phyloP scores from a whole-genome alignment of 164 flowering plant genomes.

The Magnolia officinalis region DNA sequence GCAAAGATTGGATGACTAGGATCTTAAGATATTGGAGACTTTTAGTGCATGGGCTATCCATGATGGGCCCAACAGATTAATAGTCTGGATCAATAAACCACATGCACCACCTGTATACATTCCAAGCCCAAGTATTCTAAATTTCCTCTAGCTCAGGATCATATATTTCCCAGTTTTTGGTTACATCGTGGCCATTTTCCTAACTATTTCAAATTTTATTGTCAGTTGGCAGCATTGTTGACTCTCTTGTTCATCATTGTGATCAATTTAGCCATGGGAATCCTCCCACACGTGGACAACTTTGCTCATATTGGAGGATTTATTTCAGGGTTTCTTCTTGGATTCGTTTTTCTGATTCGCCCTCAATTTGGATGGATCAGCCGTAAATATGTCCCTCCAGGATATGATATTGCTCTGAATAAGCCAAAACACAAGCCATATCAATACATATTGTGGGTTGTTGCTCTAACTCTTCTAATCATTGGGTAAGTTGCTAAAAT shows the following conservation, averaged over 20 bases:
- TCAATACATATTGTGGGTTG: slow-evolving; percentile 66
- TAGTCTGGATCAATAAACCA: background rate
- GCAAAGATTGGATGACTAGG: background rate
- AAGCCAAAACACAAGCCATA: slow-evolving; percentile 66
- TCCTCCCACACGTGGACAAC: slow-evolving; percentile 89
- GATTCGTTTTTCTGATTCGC: slow-evolving; percentile 85
- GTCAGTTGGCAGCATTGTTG: slow-evolving; percentile 63
- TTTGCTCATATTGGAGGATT: slow-evolving; percentile 98
- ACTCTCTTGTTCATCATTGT: slow-evolving; percentile 66
- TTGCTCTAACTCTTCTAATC: slow-evolving; percentile 61
- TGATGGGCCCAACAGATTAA: background rate
- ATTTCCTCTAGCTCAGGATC: background rate
- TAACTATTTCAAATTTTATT: background rate
- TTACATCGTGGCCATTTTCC: background rate
- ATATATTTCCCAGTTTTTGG: background rate
- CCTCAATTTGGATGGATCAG: slow-evolving; percentile 91
- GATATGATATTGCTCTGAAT: slow-evolving; percentile 21
- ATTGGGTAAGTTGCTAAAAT: slow-evolving; percentile 52
- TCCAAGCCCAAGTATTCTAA: too few species aligned
- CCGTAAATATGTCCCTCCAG: slow-evolving; percentile 45
- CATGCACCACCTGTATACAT: background rate
- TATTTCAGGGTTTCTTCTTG: slow-evolving; percentile 80
- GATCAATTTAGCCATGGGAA: slow-evolving; percentile 77
- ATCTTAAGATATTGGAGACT: background rate
- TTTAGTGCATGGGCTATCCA: background rate